Percentiles rank a stretch among this genome's conserved stretches.
These are phyloP conservation scores for Willaertia magna DNA, from an alignment of 208 protist genomes.

Conservation along the genomic window DNA sequence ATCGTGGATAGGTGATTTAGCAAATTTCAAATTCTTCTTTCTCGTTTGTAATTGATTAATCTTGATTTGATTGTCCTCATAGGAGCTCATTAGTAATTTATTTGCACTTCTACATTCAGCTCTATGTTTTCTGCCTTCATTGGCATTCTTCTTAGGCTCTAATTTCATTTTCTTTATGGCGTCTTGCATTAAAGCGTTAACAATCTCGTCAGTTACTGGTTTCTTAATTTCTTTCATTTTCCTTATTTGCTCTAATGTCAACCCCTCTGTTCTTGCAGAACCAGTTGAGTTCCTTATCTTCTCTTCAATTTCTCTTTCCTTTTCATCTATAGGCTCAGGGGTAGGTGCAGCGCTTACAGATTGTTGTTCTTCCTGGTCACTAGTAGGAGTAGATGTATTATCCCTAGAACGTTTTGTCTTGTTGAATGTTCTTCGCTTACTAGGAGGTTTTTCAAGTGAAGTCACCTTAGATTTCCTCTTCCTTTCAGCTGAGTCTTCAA, in stretches of 20 bases:
- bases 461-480: neutral
- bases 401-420: no score
- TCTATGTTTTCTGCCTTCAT: neutral
- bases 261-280: neutral
- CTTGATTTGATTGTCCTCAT: neutral
- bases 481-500: neutral
- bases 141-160: neutral
- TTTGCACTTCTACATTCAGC: neutral
- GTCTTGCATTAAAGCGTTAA: neutral
- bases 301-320: neutral
- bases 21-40: conserved; percentile 45
- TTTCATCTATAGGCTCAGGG: no score
- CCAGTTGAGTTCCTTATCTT: neutral
- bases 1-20: conserved; percentile 45
- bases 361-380: no score
- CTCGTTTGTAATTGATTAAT: conserved; percentile 25
- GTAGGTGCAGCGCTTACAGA: no score
- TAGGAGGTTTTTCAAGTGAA: no score
- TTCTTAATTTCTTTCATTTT: neutral
- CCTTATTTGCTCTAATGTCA: neutral
- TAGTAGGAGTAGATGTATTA: no score
- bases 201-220: neutral
- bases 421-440: no score
- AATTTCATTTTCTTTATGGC: neutral
- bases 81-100: neutral